phyloP scores from a whole-genome alignment of 139 green algal species.

The Dunaliella sp. region DNA sequence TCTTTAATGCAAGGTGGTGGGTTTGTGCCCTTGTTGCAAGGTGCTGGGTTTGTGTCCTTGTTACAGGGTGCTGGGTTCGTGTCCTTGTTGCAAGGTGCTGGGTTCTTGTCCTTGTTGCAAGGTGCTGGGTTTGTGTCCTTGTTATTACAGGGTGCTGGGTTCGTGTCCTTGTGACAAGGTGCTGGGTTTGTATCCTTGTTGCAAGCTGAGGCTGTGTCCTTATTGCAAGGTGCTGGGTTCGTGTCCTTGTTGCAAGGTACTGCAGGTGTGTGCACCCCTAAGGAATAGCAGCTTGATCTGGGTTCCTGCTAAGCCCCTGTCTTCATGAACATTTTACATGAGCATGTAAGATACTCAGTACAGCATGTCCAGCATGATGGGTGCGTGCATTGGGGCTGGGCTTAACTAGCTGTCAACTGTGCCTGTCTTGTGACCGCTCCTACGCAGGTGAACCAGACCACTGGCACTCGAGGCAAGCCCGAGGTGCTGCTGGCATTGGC shows the following conservation, averaged over 20 bases:
- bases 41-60: conserved; percentile 37
- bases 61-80: neutral
- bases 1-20: conserved; percentile 34
- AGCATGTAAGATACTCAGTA: too few relatives aligned
- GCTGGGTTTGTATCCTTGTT: neutral
- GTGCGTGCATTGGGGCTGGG: neutral
- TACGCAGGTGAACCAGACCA: conserved; percentile 34
- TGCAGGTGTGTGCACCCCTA: too few relatives aligned
- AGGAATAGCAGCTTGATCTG: too few relatives aligned
- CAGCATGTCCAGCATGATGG: neutral
- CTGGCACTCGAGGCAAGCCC: conserved; percentile 18
- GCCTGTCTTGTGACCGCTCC: too few relatives aligned
- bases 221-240: neutral
- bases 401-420: too few relatives aligned
- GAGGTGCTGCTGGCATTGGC: conserved; percentile 39
- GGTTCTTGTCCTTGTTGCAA: neutral
- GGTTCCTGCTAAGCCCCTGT: neutral
- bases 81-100: neutral
- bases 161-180: neutral
- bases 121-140: neutral
- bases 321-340: too few relatives aligned
- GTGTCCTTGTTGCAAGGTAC: neutral
- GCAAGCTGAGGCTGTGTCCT: neutral
- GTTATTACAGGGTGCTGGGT: neutral
- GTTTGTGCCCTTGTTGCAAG: conserved; percentile 43